phyloP scores from a whole-genome alignment of 768 basidiomycete species.

The Leccinum pellstonianum region DNA sequence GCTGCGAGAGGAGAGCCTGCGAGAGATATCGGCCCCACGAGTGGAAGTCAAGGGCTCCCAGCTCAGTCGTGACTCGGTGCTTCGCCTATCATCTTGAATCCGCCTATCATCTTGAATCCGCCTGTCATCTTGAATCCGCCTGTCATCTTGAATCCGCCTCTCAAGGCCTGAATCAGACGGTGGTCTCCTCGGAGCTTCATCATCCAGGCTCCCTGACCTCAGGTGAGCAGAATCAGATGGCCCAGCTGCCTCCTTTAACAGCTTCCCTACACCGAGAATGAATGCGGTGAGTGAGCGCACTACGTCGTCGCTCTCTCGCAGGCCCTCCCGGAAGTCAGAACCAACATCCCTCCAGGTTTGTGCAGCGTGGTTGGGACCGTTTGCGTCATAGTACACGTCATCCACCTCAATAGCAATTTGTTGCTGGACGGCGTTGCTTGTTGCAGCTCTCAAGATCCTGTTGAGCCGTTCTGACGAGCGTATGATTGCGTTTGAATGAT shows the following conservation, averaged over 20 bases:
- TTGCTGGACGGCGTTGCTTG: slow-evolving; percentile 60
- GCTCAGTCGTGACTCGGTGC: slow-evolving; percentile 47
- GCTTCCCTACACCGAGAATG: slow-evolving; percentile 69
- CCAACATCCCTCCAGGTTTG: slow-evolving; percentile 71
- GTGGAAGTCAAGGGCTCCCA: slow-evolving; percentile 38
- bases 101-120: slow-evolving; percentile 38
- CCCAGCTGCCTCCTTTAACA: slow-evolving; percentile 54
- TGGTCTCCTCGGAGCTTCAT: slow-evolving; percentile 39
- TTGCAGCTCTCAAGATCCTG: slow-evolving; percentile 53
- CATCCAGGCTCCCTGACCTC: slow-evolving; percentile 57
- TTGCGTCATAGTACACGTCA: slow-evolving; percentile 35
- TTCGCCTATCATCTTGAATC: slow-evolving; percentile 57
- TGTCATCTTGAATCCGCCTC: slow-evolving; percentile 52
- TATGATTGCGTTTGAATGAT: slow-evolving; percentile 63
- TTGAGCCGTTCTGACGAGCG: slow-evolving; percentile 68
- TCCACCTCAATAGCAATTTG: slow-evolving; percentile 78
- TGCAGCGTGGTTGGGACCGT: slow-evolving; percentile 37
- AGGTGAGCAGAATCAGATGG: slow-evolving; percentile 35
- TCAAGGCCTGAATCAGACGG: slow-evolving; percentile 37
- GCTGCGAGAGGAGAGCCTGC: slow-evolving; percentile 26
- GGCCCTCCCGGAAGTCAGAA: slow-evolving; percentile 67
- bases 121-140: slow-evolving; percentile 54
- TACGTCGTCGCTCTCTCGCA: slow-evolving; percentile 75
- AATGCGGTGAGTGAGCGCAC: slow-evolving; percentile 75
- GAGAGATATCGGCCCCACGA: slow-evolving; percentile 25